Conservation (phyloP, 768 basidiomycete species). For the Lyophyllum decastes region DNA sequence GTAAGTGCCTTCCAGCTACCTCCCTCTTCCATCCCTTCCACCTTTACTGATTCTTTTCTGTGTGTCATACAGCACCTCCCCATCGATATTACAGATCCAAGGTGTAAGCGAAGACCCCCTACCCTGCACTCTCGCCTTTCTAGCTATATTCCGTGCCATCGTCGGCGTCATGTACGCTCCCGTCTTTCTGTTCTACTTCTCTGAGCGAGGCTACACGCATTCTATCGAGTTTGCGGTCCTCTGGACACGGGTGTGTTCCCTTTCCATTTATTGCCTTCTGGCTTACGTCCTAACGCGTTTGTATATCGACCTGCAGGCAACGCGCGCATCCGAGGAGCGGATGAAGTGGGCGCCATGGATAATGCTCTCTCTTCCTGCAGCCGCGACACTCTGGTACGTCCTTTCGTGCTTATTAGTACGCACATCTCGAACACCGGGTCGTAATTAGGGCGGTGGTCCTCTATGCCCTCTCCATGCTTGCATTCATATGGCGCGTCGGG, state of each 20-base stretch:
- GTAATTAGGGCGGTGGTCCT: neutral
- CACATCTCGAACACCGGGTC: no score
- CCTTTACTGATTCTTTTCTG: no score
- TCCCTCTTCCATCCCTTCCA: no score
- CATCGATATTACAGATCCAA: constrained; percentile 1
- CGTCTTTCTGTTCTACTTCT: neutral
- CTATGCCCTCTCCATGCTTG: neutral
- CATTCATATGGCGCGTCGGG: constrained; percentile 2
- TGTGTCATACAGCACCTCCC: neutral
- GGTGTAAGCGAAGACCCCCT: neutral
- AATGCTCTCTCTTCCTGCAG: neutral
- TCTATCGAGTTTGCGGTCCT: neutral
- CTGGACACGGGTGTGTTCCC: neutral
- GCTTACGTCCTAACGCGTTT: neutral
- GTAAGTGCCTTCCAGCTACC: neutral
- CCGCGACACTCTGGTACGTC: neutral
- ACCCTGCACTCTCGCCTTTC: neutral
- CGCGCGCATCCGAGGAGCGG: neutral
- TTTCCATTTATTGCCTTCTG: neutral
- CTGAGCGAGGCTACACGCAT: neutral
- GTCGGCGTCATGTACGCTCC: neutral
- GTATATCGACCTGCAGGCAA: no score
- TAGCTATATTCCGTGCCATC: constrained; percentile 2
- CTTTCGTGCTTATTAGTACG: no score
- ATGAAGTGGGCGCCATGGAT: neutral